These are phyloP conservation scores for Phytophthora cryptogea DNA, from an alignment of 352 stramenopile genomes.

Conservation along the genomic window DNA sequence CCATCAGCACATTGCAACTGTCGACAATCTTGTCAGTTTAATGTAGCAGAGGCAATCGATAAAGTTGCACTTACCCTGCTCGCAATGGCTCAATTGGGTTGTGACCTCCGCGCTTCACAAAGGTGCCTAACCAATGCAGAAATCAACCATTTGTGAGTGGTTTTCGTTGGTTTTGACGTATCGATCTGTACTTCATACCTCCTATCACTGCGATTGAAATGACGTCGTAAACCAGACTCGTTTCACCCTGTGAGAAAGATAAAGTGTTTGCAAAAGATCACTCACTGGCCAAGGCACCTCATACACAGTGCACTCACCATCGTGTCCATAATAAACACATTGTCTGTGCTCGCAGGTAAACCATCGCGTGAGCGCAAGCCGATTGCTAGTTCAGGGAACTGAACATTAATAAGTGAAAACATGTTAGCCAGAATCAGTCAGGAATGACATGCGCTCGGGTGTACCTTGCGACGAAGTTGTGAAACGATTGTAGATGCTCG, in stretches of 20 bases:
- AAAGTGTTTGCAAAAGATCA: neutral
- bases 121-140: conserved; percentile 40
- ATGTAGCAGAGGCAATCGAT: neutral
- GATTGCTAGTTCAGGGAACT: conserved; percentile 51
- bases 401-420: neutral
- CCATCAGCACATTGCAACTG: conserved; percentile 67
- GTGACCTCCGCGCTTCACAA: conserved; percentile 65
- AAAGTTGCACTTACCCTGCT: conserved; percentile 39
- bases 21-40: conserved; percentile 8
- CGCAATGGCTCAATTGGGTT: conserved; percentile 79
- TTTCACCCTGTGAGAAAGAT: conserved; percentile 51
- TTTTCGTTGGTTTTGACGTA: neutral
- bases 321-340: conserved; percentile 72
- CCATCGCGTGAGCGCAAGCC: conserved; percentile 39
- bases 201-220: conserved; percentile 66
- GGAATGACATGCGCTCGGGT: neutral
- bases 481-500: conserved; percentile 40
- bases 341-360: conserved; percentile 28
- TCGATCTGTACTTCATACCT: conserved; percentile 30
- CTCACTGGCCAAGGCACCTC: neutral
- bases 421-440: neutral
- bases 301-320: conserved; percentile 41
- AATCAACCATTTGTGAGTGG: neutral
- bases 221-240: conserved; percentile 51
- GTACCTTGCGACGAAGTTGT: conserved; percentile 41